Base-by-base conservation (phyloP, 2,329 filamentous ascomycete genomes). In the Metarhizium rileyi region DNA sequence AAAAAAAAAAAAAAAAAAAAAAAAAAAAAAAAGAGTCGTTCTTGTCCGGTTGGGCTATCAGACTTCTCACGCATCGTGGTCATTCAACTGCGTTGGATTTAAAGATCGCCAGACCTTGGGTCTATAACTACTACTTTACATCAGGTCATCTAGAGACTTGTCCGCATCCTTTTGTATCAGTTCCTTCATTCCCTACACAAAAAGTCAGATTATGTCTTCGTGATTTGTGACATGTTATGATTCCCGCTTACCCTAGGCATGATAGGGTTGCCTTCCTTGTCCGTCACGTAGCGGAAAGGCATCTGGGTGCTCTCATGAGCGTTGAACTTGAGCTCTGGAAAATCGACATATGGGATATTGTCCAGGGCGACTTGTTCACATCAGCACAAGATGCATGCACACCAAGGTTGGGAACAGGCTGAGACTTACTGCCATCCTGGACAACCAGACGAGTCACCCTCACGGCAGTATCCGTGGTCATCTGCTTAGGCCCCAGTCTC, bases 391-490 rank as follows among this genome's bases (percentile, higher is more conserved):
- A 1, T 8, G 16, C 30, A 10, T 36, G n/a, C n/a, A n/a, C 35
- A 18, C 20, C 35, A 1, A 8, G 2, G 5, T 38, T 20, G 18
- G 18, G 27, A n/a, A 6, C 16, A 12, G 0, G n/a, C 18, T 3
- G 46, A 18, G 41, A 63, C 78, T 56, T 68, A 94, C 90, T 78
- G 71, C 86, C 86, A 56, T 90, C 81, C 61, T 95, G 86, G 10
- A 90, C 83, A 5, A 97, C 86, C 58, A 94, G 84, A 56, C 93
- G 81, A 28, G 93, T 97, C 42, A 96, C 91, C 57, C 93, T 80
- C 46, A 96, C 93, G 4, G 93, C 93, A 20, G 93, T 98, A 66
- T 98, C 93, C 4, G 93, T 98, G 3, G 93, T 97, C 91, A 98
- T 96, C 69, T 98, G 93, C 59, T 90, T 84, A 7, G 91, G 88